phyloP scores from a whole-genome alignment of 1,139 yeast species.

The Lodderomyces margitis region DNA sequence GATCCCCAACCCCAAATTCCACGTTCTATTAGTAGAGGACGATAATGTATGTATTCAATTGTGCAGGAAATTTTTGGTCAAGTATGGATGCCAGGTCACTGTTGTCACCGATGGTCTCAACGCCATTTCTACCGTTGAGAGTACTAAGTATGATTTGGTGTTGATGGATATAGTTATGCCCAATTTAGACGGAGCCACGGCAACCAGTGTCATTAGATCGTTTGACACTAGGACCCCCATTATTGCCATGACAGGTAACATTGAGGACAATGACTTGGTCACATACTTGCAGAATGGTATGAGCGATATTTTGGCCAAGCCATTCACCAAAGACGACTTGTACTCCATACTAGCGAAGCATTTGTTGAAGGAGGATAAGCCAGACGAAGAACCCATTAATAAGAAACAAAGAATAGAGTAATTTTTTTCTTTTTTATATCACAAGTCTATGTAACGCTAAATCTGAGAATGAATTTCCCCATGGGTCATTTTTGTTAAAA shows the following conservation, averaged over 20 bases:
- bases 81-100: constrained; percentile 90
- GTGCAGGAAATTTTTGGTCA: constrained; percentile 73
- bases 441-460: constrained; percentile 38
- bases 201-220: constrained; percentile 80
- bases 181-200: constrained; percentile 89
- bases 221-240: constrained; percentile 85
- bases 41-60: constrained; percentile 80
- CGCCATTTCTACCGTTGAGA: constrained; percentile 80
- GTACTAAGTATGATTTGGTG: constrained; percentile 74
- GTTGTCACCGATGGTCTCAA: constrained; percentile 90
- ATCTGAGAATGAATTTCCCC: constrained; percentile 58
- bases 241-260: constrained; percentile 91
- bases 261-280: constrained; percentile 75
- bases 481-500: constrained; percentile 29
- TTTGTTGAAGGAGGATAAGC: constrained; percentile 28
- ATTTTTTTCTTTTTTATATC: neutral
- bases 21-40: constrained; percentile 81
- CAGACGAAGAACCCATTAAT: constrained; percentile 8
- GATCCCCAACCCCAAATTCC: constrained; percentile 50
- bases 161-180: constrained; percentile 96
- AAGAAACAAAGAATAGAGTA: constrained; percentile 13
- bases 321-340: constrained; percentile 83
- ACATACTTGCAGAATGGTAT: constrained; percentile 85
- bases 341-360: constrained; percentile 74
- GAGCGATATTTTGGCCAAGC: constrained; percentile 89